Evolutionary conservation across 2,329 filamentous ascomycete genomes (phyloP).

Genomic region (Blastomyces percursus): DNA sequence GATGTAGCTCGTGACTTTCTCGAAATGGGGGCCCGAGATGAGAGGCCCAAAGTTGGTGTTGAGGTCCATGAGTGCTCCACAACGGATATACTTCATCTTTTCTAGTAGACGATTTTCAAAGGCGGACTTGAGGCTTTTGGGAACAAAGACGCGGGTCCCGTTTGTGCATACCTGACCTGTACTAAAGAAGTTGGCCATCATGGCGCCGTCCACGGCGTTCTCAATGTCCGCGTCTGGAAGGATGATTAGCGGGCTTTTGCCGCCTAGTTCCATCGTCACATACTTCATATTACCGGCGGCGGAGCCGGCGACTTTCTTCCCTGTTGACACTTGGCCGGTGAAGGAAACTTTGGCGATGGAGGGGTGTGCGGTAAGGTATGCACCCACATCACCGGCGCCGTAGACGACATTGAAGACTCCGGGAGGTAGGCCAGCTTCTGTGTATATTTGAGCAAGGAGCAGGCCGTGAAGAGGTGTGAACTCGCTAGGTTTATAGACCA

Average conservation of each 20-base stretch:
- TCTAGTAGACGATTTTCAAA: constrained; percentile 61
- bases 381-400: constrained; percentile 66
- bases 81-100: constrained; percentile 58
- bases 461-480: constrained; percentile 75
- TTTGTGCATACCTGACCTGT: constrained; percentile 90
- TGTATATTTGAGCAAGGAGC: constrained; percentile 62
- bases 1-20: constrained; percentile 72
- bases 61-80: constrained; percentile 60
- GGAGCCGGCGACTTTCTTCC: constrained; percentile 65
- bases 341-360: constrained; percentile 77
- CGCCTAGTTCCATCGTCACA: constrained; percentile 84
- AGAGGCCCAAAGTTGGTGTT: constrained; percentile 75
- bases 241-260: constrained; percentile 71
- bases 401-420: constrained; percentile 84
- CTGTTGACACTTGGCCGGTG: constrained; percentile 76
- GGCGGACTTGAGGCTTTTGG: constrained; percentile 48
- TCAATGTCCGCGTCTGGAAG: constrained; percentile 69
- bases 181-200: constrained; percentile 91
- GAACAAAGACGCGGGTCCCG: constrained; percentile 78
- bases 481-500: constrained; percentile 86
- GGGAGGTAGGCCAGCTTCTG: constrained; percentile 64
- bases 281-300: constrained; percentile 76
- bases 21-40: constrained; percentile 60
- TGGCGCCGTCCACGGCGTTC: constrained; percentile 74
- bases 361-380: constrained; percentile 60